These are phyloP conservation scores for Agrocybe pediades DNA, from an alignment of 768 basidiomycete genomes.

Conservation along the genomic window DNA sequence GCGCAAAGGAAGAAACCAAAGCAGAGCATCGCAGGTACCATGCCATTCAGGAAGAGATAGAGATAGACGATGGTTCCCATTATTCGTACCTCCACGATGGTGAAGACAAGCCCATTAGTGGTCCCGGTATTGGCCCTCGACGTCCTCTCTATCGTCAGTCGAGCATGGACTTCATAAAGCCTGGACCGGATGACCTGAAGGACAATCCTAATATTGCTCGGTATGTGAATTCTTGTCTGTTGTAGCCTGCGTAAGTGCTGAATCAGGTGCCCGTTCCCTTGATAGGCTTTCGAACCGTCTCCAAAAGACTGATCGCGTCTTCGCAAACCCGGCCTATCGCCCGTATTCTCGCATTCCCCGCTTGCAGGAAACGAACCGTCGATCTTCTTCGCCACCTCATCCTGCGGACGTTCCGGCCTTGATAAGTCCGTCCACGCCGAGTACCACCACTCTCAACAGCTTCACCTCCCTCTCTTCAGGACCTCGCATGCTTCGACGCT, in stretches of 20 bases:
- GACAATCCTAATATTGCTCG: conserved; percentile 59
- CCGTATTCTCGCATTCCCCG: conserved; percentile 56
- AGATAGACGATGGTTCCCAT: conserved; percentile 32
- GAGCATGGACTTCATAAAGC: conserved; percentile 84
- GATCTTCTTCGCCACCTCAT: conserved; percentile 43
- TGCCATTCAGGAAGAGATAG: conserved; percentile 52
- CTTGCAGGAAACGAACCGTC: conserved; percentile 27
- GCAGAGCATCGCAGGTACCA: conserved; percentile 34
- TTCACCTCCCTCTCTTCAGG: conserved; percentile 40
- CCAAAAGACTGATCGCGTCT: conserved; percentile 60
- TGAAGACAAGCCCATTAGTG: conserved; percentile 23
- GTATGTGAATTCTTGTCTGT: conserved; percentile 40
- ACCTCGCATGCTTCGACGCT: conserved; percentile 43
- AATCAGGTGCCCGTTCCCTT: conserved; percentile 2
- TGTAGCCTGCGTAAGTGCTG: not conserved
- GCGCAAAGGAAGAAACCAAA: conserved; percentile 47
- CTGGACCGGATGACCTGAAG: conserved; percentile 45
- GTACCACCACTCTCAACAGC: conserved; percentile 63
- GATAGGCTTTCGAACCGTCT: conserved; percentile 66
- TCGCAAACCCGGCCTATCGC: conserved; percentile 53
- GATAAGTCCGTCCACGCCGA: conserved; percentile 60
- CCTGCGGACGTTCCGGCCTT: conserved; percentile 40
- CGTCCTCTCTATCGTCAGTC: conserved; percentile 78
- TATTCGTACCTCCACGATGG: conserved; percentile 29
- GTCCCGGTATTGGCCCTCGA: conserved; percentile 30